Evolutionary conservation across 2,329 filamentous ascomycete genomes (phyloP), one percentile per base, ranked within the genome.

Genomic region (Neocatenulostroma microsporum): DNA sequence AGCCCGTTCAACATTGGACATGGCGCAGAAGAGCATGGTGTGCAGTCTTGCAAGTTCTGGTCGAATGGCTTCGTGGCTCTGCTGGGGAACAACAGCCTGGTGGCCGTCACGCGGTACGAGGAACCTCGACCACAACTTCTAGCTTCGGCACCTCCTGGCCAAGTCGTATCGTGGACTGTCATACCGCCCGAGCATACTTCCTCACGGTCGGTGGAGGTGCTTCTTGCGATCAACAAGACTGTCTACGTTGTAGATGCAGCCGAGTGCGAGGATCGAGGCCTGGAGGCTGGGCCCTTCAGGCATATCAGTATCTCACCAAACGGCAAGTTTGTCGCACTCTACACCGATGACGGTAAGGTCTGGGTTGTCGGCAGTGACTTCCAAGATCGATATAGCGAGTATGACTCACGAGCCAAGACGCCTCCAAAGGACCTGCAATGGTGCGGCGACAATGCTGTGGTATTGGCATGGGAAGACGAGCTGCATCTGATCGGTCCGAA

Each of bases 401-500:
- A 96, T 56, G 80, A 94, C 53, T 89, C 88, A 1, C 80, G 80
- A 48, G 88, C 85, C 8, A 82, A 82, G 58, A 94, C 86, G 4
- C 73, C 81, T 2, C 91, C 91, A 3, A 82, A 85, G 51, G 85
- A 91, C 46, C 73, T 98, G 43, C 82, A 91, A 52, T 98, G 91
- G 91, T 98, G 91, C 60, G 91, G 91, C 4, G 89, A 91, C 52
- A 89, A 96, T 61, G 86, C 88, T 11, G 83, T 91, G 3, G 77
- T 94, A 19, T 78, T 98, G 51, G 88, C 88, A 0, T 98, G 91
- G 91, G 91, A 96, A 56, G 91, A 98, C 55, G 91, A 98, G 60
- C 81, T 98, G 3, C 91, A 95, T 55, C 73, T 98, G 19, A 82
- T 98, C 42, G 91, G 89, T 0, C 86, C 87, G 0, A 82, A 80